These are phyloP conservation scores for Pycnococcus provasolii DNA, from an alignment of 139 green algal genomes.

Conservation along the genomic window DNA sequence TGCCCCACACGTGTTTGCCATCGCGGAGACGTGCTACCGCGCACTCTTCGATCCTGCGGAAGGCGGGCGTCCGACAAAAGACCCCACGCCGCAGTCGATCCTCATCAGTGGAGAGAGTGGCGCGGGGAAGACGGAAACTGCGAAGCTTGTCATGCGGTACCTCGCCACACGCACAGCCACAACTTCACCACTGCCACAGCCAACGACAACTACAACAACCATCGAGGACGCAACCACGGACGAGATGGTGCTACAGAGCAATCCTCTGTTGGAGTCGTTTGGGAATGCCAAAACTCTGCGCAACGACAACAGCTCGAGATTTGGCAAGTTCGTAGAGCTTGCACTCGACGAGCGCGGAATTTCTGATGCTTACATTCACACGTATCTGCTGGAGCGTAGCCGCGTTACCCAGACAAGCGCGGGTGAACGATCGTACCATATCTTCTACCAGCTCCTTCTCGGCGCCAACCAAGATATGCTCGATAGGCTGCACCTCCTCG, in stretches of 20 bases:
- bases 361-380: background rate
- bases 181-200: background rate
- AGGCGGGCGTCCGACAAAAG: conserved; percentile 16
- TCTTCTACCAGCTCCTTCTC: conserved; percentile 31
- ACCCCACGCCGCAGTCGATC: conserved; percentile 32
- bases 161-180: conserved; percentile 51
- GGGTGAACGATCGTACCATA: conserved; percentile 23
- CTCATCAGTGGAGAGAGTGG: conserved; percentile 36
- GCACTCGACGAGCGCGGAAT: conserved; percentile 63
- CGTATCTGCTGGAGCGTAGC: conserved; percentile 19
- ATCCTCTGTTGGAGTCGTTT: conserved; percentile 96
- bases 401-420: conserved; percentile 3
- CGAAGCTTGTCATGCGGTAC: conserved; percentile 66
- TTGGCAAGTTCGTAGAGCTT: conserved; percentile 98
- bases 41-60: conserved; percentile 38
- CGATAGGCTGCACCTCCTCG: conserved; percentile 41
- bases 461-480: conserved; percentile 43
- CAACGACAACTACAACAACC: background rate
- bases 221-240: conserved; percentile 4
- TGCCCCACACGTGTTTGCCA: conserved; percentile 69
- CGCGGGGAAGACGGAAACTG: conserved; percentile 38
- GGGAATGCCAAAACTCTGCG: conserved; percentile 96
- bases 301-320: conserved; percentile 96
- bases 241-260: conserved; percentile 66
- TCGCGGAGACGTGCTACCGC: conserved; percentile 54